A percentile compares a stretch with the other conserved stretches of the same genome.
Evolutionary conservation across 176 grass and related monocot species (phyloP).

Genomic region (bread wheat (Triticum aestivum)): DNA sequence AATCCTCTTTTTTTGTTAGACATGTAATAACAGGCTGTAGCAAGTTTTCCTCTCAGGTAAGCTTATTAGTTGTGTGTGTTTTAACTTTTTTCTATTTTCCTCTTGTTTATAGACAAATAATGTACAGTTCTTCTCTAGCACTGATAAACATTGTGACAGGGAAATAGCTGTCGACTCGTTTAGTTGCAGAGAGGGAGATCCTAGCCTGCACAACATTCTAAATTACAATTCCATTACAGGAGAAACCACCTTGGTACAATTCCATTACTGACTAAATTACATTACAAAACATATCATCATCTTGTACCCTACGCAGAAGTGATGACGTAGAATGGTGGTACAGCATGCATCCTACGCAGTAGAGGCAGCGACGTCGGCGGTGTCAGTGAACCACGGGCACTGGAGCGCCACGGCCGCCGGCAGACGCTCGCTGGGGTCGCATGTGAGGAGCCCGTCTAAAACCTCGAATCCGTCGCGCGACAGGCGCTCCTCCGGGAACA

Average conservation of each 20-base stretch:
- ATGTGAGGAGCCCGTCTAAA: neutral
- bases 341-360: neutral
- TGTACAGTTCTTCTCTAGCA: neutral
- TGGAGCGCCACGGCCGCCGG: neutral
- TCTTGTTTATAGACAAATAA: neutral
- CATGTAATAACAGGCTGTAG: constrained; percentile 19
- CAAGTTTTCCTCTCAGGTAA: constrained; percentile 4
- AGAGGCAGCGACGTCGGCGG: neutral
- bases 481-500: neutral
- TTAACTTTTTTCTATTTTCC: neutral
- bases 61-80: neutral
- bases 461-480: neutral
- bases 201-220: neutral
- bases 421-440: neutral
- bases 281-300: neutral
- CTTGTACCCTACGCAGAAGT: too few relatives aligned
- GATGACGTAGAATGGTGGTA: neutral
- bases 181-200: neutral
- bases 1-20: constrained; percentile 6
- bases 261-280: too few relatives aligned
- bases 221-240: neutral
- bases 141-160: neutral
- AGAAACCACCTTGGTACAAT: neutral
- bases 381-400: neutral
- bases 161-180: neutral